A percentile compares a stretch with the other conserved stretches of the same genome.
phyloP scores from a whole-genome alignment of 805 yeast genomes.

The Clavispora fructus region DNA sequence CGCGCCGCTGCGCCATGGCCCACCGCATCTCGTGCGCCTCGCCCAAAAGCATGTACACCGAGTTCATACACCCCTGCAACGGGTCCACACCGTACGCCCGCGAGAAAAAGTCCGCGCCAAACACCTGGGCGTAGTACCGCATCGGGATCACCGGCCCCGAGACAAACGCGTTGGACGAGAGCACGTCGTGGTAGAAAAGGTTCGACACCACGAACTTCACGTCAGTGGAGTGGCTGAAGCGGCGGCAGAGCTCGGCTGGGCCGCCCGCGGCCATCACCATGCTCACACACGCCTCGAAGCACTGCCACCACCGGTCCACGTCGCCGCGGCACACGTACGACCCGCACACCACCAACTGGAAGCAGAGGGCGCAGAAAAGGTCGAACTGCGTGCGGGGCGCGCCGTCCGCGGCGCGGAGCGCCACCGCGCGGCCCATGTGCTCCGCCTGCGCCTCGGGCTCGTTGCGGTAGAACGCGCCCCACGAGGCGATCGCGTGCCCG shows the following conservation, averaged over 20 bases:
- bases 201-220: constrained; percentile 38
- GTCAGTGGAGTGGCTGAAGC: constrained; percentile 30
- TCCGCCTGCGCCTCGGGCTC: not conserved
- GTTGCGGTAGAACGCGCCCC: constrained; percentile 45
- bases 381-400: not conserved
- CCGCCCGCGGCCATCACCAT: constrained; percentile 34
- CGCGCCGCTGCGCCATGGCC: not conserved
- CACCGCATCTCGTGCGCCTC: constrained; percentile 14
- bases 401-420: constrained; percentile 1
- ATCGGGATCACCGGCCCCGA: constrained; percentile 12
- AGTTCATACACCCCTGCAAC: constrained; percentile 39
- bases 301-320: constrained; percentile 31
- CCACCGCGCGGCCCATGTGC: constrained; percentile 11
- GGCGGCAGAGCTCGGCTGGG: constrained; percentile 24
- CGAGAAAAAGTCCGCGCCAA: constrained; percentile 3
- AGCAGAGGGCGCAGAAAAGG: constrained; percentile 10
- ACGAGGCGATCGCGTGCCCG: constrained; percentile 49
- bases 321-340: constrained; percentile 22
- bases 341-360: constrained; percentile 19
- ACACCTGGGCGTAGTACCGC: constrained; percentile 22
- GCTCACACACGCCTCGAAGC: constrained; percentile 28
- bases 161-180: constrained; percentile 28
- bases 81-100: constrained; percentile 38
- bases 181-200: constrained; percentile 40
- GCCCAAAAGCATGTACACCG: constrained; percentile 34